Conservation (phyloP, 139 green algal genomes). For the Volvox reticuliferus region DNA sequence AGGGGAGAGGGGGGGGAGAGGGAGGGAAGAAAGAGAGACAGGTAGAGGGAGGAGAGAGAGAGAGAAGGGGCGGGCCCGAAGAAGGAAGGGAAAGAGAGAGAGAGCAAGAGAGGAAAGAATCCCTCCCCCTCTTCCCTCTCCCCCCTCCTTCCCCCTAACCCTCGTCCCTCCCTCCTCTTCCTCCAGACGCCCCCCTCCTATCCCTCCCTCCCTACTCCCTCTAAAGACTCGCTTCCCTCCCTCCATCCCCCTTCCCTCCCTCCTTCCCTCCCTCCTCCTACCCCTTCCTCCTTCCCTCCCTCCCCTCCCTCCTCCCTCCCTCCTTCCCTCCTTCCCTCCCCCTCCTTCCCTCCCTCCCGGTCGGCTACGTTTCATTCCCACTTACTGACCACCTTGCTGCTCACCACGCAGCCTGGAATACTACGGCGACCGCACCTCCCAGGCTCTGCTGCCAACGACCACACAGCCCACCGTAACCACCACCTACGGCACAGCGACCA, state of each 20-base stretch:
- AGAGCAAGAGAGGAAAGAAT: too few relatives aligned
- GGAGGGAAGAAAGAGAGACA: too few relatives aligned
- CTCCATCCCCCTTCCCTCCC: not conserved
- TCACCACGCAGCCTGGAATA: not conserved
- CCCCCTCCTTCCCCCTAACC: not conserved
- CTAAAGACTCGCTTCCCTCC: too few relatives aligned
- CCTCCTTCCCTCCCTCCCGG: too few relatives aligned
- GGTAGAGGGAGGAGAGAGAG: too few relatives aligned
- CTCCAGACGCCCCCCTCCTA: too few relatives aligned
- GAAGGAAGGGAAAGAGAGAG: too few relatives aligned
- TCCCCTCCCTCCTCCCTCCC: not conserved
- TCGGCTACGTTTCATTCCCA: not conserved
- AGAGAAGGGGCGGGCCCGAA: too few relatives aligned
- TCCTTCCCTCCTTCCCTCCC: too few relatives aligned
- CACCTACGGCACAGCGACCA: not conserved
- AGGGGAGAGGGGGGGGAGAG: too few relatives aligned
- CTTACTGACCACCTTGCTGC: not conserved
- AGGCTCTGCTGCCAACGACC: not conserved
- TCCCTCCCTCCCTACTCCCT: too few relatives aligned
- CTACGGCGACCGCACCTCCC: slow-evolving; percentile 9
- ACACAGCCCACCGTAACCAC: not conserved
- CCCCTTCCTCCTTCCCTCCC: not conserved
- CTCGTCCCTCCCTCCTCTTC: not conserved
- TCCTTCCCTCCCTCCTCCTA: not conserved
- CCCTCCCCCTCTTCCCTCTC: not conserved